Evolutionary conservation across 2,329 filamentous ascomycete genomes (phyloP).

Genomic region (Phialocephala sp.): DNA sequence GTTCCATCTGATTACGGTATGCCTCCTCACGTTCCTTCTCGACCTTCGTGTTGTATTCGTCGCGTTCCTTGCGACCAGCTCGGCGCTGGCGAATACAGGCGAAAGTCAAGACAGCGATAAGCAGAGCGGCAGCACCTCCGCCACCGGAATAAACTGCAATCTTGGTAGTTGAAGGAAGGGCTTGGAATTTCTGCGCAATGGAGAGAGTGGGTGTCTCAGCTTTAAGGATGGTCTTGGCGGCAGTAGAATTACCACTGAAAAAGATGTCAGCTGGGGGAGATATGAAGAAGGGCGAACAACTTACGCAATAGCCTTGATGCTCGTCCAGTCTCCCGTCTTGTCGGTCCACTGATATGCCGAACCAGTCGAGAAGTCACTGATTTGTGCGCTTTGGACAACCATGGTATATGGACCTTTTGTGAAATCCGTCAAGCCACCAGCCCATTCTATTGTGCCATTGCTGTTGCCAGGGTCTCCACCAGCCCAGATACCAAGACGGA

Average conservation of each 20-base stretch:
- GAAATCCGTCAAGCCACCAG: constrained; percentile 73
- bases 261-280: constrained; percentile 30
- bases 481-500: constrained; percentile 72
- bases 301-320: constrained; percentile 64
- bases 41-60: constrained; percentile 41
- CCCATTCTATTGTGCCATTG: constrained; percentile 68
- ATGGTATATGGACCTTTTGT: constrained; percentile 71
- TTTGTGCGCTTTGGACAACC: constrained; percentile 68
- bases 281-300: constrained; percentile 37
- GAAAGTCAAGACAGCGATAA: constrained; percentile 51
- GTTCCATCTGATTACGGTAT: constrained; percentile 38
- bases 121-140: constrained; percentile 51
- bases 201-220: constrained; percentile 45
- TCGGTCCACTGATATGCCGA: constrained; percentile 70
- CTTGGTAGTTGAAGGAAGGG: constrained; percentile 56
- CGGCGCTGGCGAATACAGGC: constrained; percentile 63
- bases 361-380: constrained; percentile 64
- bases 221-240: constrained; percentile 49
- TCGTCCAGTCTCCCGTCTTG: constrained; percentile 64
- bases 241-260: constrained; percentile 62
- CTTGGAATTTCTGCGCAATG: constrained; percentile 59
- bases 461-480: constrained; percentile 62
- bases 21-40: constrained; percentile 41
- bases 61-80: constrained; percentile 57
- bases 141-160: constrained; percentile 58